These are phyloP conservation scores for Phylloboletellus chloephorus DNA, from an alignment of 1,284 basidiomycete species.

Conservation along the genomic window DNA sequence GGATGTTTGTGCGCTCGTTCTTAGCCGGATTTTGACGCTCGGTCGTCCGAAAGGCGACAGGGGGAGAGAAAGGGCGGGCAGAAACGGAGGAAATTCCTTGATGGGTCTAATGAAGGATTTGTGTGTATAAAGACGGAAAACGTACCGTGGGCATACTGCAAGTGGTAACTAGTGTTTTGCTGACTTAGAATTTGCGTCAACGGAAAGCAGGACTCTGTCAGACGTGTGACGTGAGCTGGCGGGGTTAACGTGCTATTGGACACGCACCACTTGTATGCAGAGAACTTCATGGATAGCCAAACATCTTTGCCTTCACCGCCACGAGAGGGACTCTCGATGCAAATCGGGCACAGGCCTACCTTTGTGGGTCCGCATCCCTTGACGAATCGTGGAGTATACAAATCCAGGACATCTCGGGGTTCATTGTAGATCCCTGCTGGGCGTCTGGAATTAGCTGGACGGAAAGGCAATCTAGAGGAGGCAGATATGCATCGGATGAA, in stretches of 20 bases:
- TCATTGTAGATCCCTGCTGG: conserved; percentile 53
- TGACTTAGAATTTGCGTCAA: conserved; percentile 7
- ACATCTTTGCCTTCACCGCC: conserved; percentile 60
- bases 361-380: conserved; percentile 65
- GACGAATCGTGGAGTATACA: conserved; percentile 76
- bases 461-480: conserved; percentile 30
- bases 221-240: conserved; percentile 4
- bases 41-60: conserved; percentile 52
- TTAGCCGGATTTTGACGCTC: conserved; percentile 45
- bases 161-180: conserved; percentile 53
- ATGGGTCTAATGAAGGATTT: conserved; percentile 2
- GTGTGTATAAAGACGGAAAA: neutral
- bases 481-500: conserved; percentile 2
- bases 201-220: conserved; percentile 18
- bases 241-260: conserved; percentile 1
- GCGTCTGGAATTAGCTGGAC: conserved; percentile 33
- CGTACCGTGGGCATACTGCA: conserved; percentile 75
- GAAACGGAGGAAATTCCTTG: conserved; percentile 58
- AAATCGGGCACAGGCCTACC: conserved; percentile 74
- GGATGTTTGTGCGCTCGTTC: conserved; percentile 52
- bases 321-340: conserved; percentile 53
- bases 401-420: conserved; percentile 52
- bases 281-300: conserved; percentile 76
- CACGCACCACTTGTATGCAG: conserved; percentile 70
- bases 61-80: conserved; percentile 70